Percentiles rank a stretch among this genome's conserved stretches.
These are phyloP conservation scores for Calonectria hawksworthii DNA, from an alignment of 2,329 filamentous ascomycete genomes.

Conservation along the genomic window DNA sequence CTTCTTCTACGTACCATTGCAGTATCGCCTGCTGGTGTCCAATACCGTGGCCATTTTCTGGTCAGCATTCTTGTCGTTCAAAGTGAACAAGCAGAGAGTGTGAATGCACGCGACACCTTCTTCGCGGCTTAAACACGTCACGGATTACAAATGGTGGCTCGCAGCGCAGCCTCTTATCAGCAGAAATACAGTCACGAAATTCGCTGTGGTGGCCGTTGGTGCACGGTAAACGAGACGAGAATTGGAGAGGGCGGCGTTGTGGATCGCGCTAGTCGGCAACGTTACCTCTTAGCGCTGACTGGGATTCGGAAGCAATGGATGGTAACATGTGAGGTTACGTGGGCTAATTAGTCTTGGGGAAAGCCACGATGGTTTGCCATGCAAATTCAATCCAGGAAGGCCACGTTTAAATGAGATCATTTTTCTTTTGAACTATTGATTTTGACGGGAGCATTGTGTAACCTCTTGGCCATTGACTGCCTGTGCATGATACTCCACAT, in stretches of 20 bases:
- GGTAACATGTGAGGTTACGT: neutral
- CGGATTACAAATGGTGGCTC: neutral
- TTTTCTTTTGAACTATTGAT: neutral
- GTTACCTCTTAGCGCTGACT: constrained; percentile 10
- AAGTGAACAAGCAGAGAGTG: neutral
- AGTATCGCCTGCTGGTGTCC: constrained; percentile 4
- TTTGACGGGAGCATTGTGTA: neutral
- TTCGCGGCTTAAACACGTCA: neutral
- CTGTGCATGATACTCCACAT: neutral
- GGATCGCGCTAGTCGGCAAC: constrained; percentile 7
- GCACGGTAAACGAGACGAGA: neutral
- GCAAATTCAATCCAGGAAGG: neutral
- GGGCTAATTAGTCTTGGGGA: neutral
- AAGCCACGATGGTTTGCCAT: neutral
- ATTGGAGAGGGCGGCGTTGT: neutral
- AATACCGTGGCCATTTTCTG: constrained; percentile 6
- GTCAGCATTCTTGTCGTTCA: constrained; percentile 1
- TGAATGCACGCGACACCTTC: neutral
- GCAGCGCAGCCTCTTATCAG: neutral
- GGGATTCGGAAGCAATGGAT: neutral
- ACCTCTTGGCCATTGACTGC: neutral
- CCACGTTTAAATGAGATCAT: neutral
- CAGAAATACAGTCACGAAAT: neutral
- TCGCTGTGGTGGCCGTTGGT: neutral
- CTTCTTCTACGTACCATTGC: constrained; percentile 1